Evolutionary conservation across 2,329 filamentous ascomycete genomes (phyloP), one percentile per base, ranked within the genome.

Genomic region (Fusarium compactum): DNA sequence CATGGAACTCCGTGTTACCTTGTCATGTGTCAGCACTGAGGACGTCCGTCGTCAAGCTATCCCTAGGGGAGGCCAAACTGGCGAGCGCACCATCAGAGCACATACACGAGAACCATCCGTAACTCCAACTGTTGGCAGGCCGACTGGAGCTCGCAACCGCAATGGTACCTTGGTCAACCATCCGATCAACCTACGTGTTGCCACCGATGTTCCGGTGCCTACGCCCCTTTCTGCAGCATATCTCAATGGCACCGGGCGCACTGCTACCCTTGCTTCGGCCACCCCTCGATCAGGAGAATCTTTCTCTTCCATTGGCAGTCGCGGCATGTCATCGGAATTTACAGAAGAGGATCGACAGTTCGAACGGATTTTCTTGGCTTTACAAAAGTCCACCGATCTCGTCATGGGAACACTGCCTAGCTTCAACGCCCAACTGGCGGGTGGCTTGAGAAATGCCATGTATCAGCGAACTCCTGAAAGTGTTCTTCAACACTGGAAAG

Each of bases 241-340:
- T 53, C 76, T 86, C 57, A 87, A 87, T 63, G 84, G 85, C 32
- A 76, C 71, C 25, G 76, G 82, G 16, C 84, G 88, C 24, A 85
- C 85, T 29, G 85, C 85, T 4, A 85, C 84, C 5, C 81, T 85
- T 78, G 86, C 78, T 58, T 89, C 82, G 69, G 86, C 86, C n/a
- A 97, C 93, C 1, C 93, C 94, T 47, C 90, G 92, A 25, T 97
- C 93, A 10, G 92, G 91, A 45, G 94, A 97, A 74, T 93, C 92
- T 0, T 97, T 96, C 77, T 86, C 84, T 3, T 89, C 90, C 0
- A 82, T 85, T 6, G 83, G 84, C 32, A 79, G 74, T 24, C 78
- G 77, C 29, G 76, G 84, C 57, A 82, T 84, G 30, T 84, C 86
- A 44, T 78, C 88, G 12, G 92, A 94, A 53, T 88, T 90, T 52